Evolutionary conservation across 768 basidiomycete species (phyloP), one percentile per base, ranked within the genome.

Genomic region (Panellus pusillus): DNA sequence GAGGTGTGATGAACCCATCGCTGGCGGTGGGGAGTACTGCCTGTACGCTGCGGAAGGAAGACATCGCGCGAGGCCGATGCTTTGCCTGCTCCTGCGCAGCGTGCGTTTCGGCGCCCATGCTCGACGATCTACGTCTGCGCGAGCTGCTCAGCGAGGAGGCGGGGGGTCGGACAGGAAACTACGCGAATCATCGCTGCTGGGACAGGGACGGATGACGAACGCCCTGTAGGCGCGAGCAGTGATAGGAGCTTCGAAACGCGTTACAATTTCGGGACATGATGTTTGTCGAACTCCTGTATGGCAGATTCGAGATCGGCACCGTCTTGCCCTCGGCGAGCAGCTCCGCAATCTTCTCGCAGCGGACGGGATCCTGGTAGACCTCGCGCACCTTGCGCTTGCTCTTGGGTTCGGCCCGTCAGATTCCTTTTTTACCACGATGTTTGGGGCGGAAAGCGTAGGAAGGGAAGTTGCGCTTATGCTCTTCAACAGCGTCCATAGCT

Each of bases 391-490:
- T 82, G 47, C 81, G 74, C 61, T 81, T 86, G 12, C 31, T 15
- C 42, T 61, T 61, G 19, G 52, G 19, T 41, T 44, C 2, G 51
- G 24, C 14, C 47, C 37, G 15, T 60, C 68, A 74, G 75, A 2
- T 66, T 61, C 28, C 68, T 74, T 39, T n/a, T 61, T 74, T 79
- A 27, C 69, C 62, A 55, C 73, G 73, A 44, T 87, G 84, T 15
- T 79, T 69, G 1, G 89, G 89, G 19, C 81, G 74, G 70, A 90
- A 91, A 2, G 86, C 78, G 62, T 91, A 91, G 68, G 84, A 76
- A 18, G 90, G 89, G 72, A 81, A 90, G 69, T 79, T 81, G 62
- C 80, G 82, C 70, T 82, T 84, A 68, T 91, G 89, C 61, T 89
- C 89, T 43, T 83, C 86, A 44, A 82, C 79, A 0, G 86, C 86